Conservation (phyloP, 164 flowering plant genomes). For the Sextonia rubra region DNA sequence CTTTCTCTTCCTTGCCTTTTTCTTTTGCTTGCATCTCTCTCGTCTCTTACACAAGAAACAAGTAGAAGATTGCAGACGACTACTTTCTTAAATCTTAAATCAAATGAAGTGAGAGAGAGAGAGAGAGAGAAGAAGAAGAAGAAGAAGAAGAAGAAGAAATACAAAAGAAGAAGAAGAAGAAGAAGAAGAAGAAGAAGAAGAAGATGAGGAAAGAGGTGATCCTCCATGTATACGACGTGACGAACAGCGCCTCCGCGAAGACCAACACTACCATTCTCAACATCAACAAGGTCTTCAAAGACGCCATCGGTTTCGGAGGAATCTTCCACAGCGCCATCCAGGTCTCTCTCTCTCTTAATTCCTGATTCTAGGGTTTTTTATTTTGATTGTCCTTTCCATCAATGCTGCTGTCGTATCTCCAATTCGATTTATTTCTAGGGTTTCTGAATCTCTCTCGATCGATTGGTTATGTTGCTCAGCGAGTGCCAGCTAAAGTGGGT, state of each 20-base stretch:
- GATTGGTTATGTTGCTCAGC: no score
- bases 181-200: background rate
- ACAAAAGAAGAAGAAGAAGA: background rate
- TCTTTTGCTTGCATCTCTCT: no score
- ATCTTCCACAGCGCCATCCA: slow-evolving; percentile 96
- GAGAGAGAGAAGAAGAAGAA: no score
- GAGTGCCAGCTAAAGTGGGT: no score
- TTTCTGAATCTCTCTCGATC: no score
- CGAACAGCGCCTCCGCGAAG: slow-evolving; percentile 82
- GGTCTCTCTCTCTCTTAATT: slow-evolving; percentile 30
- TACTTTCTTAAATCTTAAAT: background rate
- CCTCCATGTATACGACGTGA: slow-evolving; percentile 86
- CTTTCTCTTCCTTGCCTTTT: no score
- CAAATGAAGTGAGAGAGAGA: no score
- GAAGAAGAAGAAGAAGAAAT: background rate
- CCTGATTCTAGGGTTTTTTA: background rate
- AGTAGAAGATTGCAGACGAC: background rate
- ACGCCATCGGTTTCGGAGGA: slow-evolving; percentile 94
- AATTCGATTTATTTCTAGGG: no score
- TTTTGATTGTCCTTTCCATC: no score
- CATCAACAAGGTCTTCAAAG: slow-evolving; percentile 97
- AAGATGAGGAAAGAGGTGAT: slow-evolving; percentile 62
- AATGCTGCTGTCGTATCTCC: no score
- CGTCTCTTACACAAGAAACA: background rate
- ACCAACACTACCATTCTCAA: slow-evolving; percentile 90